phyloP scores from a whole-genome alignment of 495 filamentous ascomycete species.

The Penicillium diatomitis region DNA sequence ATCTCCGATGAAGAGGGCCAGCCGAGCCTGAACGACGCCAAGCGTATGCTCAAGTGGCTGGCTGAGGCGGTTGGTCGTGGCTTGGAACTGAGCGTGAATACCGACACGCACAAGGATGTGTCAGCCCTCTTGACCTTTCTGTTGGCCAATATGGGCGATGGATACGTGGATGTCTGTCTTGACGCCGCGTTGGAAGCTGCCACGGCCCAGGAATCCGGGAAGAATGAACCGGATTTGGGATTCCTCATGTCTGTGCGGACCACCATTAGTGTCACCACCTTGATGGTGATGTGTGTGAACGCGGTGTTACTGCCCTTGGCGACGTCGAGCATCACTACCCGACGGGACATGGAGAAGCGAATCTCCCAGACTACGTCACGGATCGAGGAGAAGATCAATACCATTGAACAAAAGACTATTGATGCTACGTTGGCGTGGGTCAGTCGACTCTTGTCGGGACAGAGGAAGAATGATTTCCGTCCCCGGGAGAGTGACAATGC shows the following conservation, averaged over 20 bases:
- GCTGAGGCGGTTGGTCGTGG: slow-evolving; percentile 92
- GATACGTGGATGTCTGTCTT: slow-evolving; percentile 88
- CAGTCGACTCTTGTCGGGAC: slow-evolving; percentile 58
- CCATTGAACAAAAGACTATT: slow-evolving; percentile 75
- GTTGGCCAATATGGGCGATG: slow-evolving; percentile 80
- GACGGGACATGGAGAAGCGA: slow-evolving; percentile 83
- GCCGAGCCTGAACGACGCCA: slow-evolving; percentile 73
- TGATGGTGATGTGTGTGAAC: slow-evolving; percentile 84
- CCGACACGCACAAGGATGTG: slow-evolving; percentile 91
- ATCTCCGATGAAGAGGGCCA: slow-evolving; percentile 81
- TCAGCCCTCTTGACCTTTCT: slow-evolving; percentile 77
- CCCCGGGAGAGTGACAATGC: slow-evolving; percentile 76
- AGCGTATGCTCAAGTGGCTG: slow-evolving; percentile 96
- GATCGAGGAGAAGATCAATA: slow-evolving; percentile 84
- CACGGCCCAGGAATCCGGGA: slow-evolving; percentile 62
- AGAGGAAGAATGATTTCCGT: slow-evolving; percentile 89
- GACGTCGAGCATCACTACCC: slow-evolving; percentile 76
- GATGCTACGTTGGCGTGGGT: slow-evolving; percentile 78
- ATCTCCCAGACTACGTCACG: slow-evolving; percentile 60
- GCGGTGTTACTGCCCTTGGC: slow-evolving; percentile 88
- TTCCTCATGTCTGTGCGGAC: slow-evolving; percentile 72
- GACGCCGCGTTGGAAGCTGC: slow-evolving; percentile 75
- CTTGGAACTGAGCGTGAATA: slow-evolving; percentile 75
- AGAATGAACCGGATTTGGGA: slow-evolving; percentile 77
- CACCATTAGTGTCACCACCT: slow-evolving; percentile 79